Percentiles rank a stretch among this genome's conserved stretches.
Evolutionary conservation across 2,329 filamentous ascomycete species (phyloP).

Genomic region (Ploettnerulaceae sp.): DNA sequence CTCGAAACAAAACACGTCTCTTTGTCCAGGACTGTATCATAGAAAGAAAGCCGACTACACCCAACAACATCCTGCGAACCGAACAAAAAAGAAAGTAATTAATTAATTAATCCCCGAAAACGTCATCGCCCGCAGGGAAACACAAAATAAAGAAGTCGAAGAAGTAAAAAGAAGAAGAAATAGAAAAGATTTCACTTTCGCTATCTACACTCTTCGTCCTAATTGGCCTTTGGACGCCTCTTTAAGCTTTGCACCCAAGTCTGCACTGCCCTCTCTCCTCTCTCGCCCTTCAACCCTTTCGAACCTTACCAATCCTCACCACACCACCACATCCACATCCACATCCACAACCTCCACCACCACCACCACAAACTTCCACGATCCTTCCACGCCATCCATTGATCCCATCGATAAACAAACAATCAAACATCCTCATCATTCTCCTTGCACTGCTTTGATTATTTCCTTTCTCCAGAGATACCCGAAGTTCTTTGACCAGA

Average conservation of each 20-base stretch:
- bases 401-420: no score
- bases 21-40: no score
- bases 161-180: no score
- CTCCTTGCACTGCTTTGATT: conserved; percentile 9
- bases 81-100: no score
- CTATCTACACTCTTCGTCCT: conserved; percentile 6
- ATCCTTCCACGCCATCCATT: background rate
- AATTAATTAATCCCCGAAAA: conserved; percentile 6
- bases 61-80: background rate
- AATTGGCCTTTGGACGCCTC: conserved; percentile 13
- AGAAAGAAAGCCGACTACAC: background rate
- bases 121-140: background rate
- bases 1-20: no score
- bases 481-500: conserved; percentile 51
- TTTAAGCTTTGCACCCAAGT: conserved; percentile 18
- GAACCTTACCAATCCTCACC: conserved; percentile 7
- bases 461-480: conserved; percentile 22
- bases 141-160: no score
- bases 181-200: background rate
- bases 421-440: no score
- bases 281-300: conserved; percentile 6
- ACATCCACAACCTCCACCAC: background rate
- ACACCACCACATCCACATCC: background rate
- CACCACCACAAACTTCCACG: conserved; percentile 4
- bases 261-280: conserved; percentile 15